phyloP scores from a whole-genome alignment of 148 eudicot species.

The Rhododendron griersonianum region DNA sequence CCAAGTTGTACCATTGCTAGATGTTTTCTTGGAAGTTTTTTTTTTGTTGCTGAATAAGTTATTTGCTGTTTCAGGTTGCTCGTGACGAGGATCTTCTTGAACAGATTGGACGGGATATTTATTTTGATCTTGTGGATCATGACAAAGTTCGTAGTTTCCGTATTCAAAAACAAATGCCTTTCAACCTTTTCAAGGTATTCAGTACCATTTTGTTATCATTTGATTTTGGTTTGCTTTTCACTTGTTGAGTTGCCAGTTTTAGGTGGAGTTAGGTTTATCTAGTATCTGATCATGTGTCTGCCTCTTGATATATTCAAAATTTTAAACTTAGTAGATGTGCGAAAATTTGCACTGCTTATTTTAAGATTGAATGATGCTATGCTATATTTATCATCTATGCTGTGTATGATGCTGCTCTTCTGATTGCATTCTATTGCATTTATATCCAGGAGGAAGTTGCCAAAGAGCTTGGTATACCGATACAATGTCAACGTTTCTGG shows the following conservation, averaged over 20 bases:
- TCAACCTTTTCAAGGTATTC: slow-evolving; percentile 68
- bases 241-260: neutral
- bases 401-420: neutral
- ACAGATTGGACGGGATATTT: slow-evolving; percentile 73
- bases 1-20: neutral
- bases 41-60: neutral
- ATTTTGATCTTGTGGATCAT: slow-evolving; percentile 92
- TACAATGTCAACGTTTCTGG: slow-evolving; percentile 89
- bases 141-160: slow-evolving; percentile 75
- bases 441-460: slow-evolving; percentile 78
- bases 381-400: neutral
- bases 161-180: slow-evolving; percentile 69
- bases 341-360: neutral
- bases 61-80: slow-evolving; percentile 51
- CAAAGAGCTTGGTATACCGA: slow-evolving; percentile 86
- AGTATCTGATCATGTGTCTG: neutral
- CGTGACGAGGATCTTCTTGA: slow-evolving; percentile 67
- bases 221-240: slow-evolving; percentile 2
- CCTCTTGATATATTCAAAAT: neutral
- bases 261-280: neutral
- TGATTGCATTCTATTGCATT: neutral
- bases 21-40: neutral
- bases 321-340: neutral
- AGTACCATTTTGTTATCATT: neutral
- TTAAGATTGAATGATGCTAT: neutral